Conservation (phyloP, 768 basidiomycete species). For the Holtermannia corniformis region DNA sequence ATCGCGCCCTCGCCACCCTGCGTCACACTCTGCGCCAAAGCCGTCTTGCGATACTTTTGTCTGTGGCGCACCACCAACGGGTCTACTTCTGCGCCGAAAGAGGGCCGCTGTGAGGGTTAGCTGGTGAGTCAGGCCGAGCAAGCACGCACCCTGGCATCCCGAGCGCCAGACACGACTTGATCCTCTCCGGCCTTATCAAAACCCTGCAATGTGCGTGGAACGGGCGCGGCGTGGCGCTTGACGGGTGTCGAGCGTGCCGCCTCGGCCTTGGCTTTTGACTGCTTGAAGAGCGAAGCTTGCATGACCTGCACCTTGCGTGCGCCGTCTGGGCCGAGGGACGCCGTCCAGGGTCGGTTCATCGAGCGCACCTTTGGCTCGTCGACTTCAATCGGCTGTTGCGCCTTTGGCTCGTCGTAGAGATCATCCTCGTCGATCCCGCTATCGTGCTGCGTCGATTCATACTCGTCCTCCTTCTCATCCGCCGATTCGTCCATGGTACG, state of each 20-base stretch:
- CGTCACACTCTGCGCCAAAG: slow-evolving; percentile 50
- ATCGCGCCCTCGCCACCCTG: slow-evolving; percentile 56
- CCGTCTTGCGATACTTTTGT: slow-evolving; percentile 69
- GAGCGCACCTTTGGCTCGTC: slow-evolving; percentile 6
- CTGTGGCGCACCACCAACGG: slow-evolving; percentile 61
- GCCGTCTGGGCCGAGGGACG: slow-evolving; percentile 23
- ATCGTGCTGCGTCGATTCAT: slow-evolving; percentile 15
- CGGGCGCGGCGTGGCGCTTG: not conserved
- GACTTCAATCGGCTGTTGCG: not conserved
- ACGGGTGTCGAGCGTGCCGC: not conserved
- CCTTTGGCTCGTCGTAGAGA: not conserved
- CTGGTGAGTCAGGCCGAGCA: not conserved
- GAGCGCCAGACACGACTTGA: slow-evolving; percentile 19
- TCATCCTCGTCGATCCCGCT: slow-evolving; percentile 17
- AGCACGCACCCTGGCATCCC: slow-evolving; percentile 28
- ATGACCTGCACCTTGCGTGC: slow-evolving; percentile 35
- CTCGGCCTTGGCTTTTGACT: not conserved
- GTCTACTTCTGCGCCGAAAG: slow-evolving; percentile 52
- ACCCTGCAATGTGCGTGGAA: slow-evolving; percentile 20
- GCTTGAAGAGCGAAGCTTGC: slow-evolving; percentile 34
- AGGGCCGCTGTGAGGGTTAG: slow-evolving; percentile 52
- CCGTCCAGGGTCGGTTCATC: slow-evolving; percentile 23
- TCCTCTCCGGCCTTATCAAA: slow-evolving; percentile 41
- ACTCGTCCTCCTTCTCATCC: slow-evolving; percentile 13
- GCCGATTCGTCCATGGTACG: not conserved